phyloP scores from a whole-genome alignment of 148 eudicot genomes.

The Silene uniflora region DNA sequence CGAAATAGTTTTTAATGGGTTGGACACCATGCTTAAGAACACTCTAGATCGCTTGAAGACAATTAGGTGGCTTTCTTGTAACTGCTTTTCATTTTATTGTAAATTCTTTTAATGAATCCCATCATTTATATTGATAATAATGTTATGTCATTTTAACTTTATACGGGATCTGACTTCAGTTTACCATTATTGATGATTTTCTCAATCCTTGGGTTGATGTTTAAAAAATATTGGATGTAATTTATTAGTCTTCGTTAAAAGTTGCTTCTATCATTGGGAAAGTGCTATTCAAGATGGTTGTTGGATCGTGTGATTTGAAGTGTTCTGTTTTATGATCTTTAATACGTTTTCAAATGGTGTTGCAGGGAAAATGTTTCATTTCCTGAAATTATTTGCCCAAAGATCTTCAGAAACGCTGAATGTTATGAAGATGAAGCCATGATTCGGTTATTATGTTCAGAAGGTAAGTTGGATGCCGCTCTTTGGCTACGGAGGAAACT shows the following conservation, averaged over 20 bases:
- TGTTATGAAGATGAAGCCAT: slow-evolving; percentile 24
- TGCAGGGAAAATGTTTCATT: slow-evolving; percentile 51
- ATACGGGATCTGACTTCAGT: background rate
- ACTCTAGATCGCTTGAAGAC: slow-evolving; percentile 60
- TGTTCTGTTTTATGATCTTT: background rate
- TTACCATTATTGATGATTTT: background rate
- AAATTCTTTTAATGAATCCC: background rate
- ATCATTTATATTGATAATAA: too few relatives aligned
- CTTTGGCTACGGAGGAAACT: slow-evolving; percentile 45
- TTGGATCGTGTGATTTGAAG: background rate
- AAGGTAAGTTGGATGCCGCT: slow-evolving; percentile 58
- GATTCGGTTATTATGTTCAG: slow-evolving; percentile 52
- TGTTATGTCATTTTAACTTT: too few relatives aligned
- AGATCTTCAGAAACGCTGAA: slow-evolving; percentile 25
- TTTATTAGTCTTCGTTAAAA: background rate
- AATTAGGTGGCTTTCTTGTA: slow-evolving; percentile 42
- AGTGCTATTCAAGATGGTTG: background rate
- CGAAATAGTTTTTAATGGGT: slow-evolving; percentile 41
- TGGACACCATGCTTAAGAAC: slow-evolving; percentile 54
- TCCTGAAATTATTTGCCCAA: slow-evolving; percentile 22
- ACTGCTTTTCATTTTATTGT: background rate
- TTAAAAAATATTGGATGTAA: background rate
- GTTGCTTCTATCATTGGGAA: background rate
- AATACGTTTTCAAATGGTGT: slow-evolving; percentile 9
- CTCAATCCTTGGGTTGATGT: background rate